Evolutionary conservation across 2,329 filamentous ascomycete species (phyloP).

Genomic region (Penicillium sp.): DNA sequence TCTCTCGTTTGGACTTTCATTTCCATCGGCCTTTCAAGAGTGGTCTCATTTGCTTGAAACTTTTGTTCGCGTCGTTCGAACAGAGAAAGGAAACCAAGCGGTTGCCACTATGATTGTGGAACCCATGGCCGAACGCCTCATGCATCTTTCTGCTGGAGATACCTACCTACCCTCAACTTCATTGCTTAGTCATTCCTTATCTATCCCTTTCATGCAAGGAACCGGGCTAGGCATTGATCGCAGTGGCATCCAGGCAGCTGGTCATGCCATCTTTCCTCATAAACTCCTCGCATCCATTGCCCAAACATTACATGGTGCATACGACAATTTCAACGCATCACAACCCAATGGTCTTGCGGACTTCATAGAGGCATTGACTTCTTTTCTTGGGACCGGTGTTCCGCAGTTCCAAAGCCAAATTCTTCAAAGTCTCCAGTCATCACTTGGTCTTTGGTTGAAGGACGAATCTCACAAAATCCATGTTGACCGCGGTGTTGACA

Average conservation of each 20-base stretch:
- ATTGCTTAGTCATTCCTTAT: conserved; percentile 37
- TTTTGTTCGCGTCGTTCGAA: conserved; percentile 57
- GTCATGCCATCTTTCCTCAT: conserved; percentile 38
- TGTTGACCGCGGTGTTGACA: conserved; percentile 30
- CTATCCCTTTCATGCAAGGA: conserved; percentile 32
- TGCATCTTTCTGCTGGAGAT: conserved; percentile 29
- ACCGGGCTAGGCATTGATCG: conserved; percentile 8
- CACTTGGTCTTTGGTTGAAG: conserved; percentile 38
- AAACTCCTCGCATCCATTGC: conserved; percentile 63
- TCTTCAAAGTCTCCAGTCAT: conserved; percentile 59
- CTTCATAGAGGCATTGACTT: conserved; percentile 56
- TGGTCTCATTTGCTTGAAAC: conserved; percentile 58
- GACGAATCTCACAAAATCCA: conserved; percentile 33
- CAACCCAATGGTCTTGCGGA: conserved; percentile 43
- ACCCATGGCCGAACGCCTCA: conserved; percentile 61
- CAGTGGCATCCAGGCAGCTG: conserved; percentile 3
- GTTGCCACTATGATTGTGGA: conserved; percentile 68
- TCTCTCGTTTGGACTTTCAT: conserved; percentile 58
- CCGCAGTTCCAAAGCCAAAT: conserved; percentile 54
- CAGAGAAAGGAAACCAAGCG: conserved; percentile 67
- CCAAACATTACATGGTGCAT: conserved; percentile 56
- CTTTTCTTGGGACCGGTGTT: conserved; percentile 55
- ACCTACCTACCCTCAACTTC: conserved; percentile 38
- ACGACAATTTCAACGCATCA: conserved; percentile 47
- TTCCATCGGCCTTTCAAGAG: conserved; percentile 28